phyloP scores from a whole-genome alignment of 1,284 basidiomycete genomes.

The Hemileia vastatrix region DNA sequence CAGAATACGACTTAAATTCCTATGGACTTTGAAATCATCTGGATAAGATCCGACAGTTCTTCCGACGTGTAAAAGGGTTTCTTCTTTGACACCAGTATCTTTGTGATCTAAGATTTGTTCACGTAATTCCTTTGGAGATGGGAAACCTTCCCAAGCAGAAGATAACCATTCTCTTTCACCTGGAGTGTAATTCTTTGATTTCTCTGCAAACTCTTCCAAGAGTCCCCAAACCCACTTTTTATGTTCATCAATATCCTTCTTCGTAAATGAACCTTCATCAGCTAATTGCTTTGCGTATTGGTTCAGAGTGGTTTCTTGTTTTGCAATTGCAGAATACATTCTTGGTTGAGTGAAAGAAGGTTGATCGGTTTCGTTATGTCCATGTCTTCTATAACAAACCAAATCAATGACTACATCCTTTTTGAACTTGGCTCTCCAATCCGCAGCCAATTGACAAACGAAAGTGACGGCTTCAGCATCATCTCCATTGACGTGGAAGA shows the following conservation, averaged over 20 bases:
- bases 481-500: conserved; percentile 99
- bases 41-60: conserved; percentile 54
- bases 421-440: conserved; percentile 97
- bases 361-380: conserved; percentile 99
- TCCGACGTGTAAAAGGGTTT: conserved; percentile 75
- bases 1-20: conserved; percentile 90
- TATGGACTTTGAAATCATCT: conserved; percentile 72
- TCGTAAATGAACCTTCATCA: conserved; percentile 84
- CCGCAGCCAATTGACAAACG: conserved; percentile 93
- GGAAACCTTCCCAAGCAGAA: conserved; percentile 96
- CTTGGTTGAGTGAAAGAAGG: conserved; percentile 97
- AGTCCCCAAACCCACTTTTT: conserved; percentile 99
- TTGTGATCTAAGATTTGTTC: conserved; percentile 83
- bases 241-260: conserved; percentile 95
- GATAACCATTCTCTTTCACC: conserved; percentile 94
- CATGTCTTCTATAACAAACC: conserved; percentile 96
- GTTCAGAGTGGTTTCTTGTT: conserved; percentile 82
- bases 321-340: conserved; percentile 96
- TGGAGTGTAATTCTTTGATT: conserved; percentile 86
- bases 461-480: conserved; percentile 74
- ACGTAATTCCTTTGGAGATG: conserved; percentile 86
- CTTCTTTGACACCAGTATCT: conserved; percentile 68
- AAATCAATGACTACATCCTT: conserved; percentile 98
- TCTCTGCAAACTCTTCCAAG: conserved; percentile 85
- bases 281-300: conserved; percentile 86